These are phyloP conservation scores for Cubamyces sp. DNA, from an alignment of 768 basidiomycete species.

Conservation along the genomic window DNA sequence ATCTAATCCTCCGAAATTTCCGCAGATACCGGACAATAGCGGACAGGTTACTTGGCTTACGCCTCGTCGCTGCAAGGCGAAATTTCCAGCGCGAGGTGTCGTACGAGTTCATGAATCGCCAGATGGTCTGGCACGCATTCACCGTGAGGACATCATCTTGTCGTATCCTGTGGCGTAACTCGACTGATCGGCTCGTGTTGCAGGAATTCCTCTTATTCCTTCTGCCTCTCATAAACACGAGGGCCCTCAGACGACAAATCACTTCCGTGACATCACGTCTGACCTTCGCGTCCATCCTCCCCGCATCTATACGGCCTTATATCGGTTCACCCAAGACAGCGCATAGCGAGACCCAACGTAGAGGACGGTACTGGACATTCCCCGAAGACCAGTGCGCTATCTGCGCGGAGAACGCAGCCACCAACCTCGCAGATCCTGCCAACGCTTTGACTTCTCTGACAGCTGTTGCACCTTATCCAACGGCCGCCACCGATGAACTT, in stretches of 20 bases:
- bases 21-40: slow-evolving; percentile 82
- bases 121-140: slow-evolving; percentile 99
- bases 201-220: slow-evolving; percentile 96
- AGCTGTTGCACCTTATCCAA: slow-evolving; percentile 33
- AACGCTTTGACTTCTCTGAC: slow-evolving; percentile 47
- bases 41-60: slow-evolving; percentile 77
- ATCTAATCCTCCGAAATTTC: not conserved
- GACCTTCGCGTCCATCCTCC: slow-evolving; percentile 35
- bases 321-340: slow-evolving; percentile 16
- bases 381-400: slow-evolving; percentile 85
- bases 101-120: slow-evolving; percentile 99
- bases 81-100: slow-evolving; percentile 83
- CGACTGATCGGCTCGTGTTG: not conserved
- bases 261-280: slow-evolving; percentile 39
- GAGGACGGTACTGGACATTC: slow-evolving; percentile 72
- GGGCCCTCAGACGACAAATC: slow-evolving; percentile 62
- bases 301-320: slow-evolving; percentile 37
- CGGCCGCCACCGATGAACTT: slow-evolving; percentile 9
- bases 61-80: slow-evolving; percentile 70
- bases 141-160: slow-evolving; percentile 61
- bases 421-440: slow-evolving; percentile 56
- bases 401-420: slow-evolving; percentile 78
- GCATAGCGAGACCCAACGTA: slow-evolving; percentile 15
- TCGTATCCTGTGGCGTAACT: not conserved
- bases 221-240: slow-evolving; percentile 80